Evolutionary conservation across 495 filamentous ascomycete species (phyloP).

Genomic region (Astrothelium macrocarpum): DNA sequence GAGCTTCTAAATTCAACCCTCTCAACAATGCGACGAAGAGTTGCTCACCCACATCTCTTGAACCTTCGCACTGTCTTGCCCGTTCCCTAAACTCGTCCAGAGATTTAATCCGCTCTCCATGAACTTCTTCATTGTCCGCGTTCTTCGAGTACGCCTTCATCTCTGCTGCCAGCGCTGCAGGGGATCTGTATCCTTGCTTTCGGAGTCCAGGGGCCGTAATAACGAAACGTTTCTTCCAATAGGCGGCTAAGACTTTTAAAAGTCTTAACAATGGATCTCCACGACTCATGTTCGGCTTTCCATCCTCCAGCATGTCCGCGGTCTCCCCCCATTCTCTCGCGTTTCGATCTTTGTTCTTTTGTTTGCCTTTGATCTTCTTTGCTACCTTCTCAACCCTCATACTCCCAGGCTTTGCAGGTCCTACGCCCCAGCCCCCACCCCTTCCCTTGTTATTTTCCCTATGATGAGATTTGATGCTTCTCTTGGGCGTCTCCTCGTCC

Average conservation of each 20-base stretch:
- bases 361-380: constrained; percentile 11
- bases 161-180: constrained; percentile 56
- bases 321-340: constrained; percentile 66
- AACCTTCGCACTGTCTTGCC: constrained; percentile 67
- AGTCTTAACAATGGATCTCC: constrained; percentile 78
- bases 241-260: constrained; percentile 62
- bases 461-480: constrained; percentile 10
- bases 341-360: constrained; percentile 22
- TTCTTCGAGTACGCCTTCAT: constrained; percentile 55
- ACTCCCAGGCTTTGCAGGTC: not conserved
- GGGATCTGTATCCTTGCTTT: constrained; percentile 77
- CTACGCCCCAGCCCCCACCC: constrained; percentile 12
- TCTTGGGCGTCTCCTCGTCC: constrained; percentile 22
- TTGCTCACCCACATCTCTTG: constrained; percentile 78
- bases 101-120: constrained; percentile 63
- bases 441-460: constrained; percentile 16
- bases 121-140: constrained; percentile 47
- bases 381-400: constrained; percentile 12
- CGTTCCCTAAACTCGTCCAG: constrained; percentile 56
- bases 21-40: constrained; percentile 85
- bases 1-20: constrained; percentile 67
- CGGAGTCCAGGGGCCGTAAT: constrained; percentile 71
- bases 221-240: constrained; percentile 80
- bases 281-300: constrained; percentile 60
- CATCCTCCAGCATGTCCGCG: constrained; percentile 59